Evolutionary conservation across 2,329 filamentous ascomycete species (phyloP).

Genomic region (Neonectria sp.): DNA sequence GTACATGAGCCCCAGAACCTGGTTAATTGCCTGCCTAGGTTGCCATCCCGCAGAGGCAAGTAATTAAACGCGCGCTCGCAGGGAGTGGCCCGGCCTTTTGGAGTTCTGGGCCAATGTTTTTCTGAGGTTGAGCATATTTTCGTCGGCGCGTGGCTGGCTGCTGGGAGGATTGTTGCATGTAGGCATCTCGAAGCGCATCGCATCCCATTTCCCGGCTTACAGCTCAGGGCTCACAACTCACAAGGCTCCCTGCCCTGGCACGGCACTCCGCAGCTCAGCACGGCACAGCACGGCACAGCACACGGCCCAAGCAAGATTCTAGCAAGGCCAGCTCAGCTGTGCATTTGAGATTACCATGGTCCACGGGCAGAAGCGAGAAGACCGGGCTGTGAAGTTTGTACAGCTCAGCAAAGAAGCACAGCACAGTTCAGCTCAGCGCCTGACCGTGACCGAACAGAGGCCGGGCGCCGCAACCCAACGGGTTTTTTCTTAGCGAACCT

Average conservation of each 20-base stretch:
- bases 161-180: neutral
- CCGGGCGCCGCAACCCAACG: slow-evolving; percentile 17
- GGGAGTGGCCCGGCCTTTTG: slow-evolving; percentile 19
- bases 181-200: neutral
- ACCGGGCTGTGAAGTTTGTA: slow-evolving; percentile 22
- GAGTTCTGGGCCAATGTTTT: slow-evolving; percentile 6
- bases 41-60: slow-evolving; percentile 21
- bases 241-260: neutral
- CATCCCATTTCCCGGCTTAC: slow-evolving; percentile 6
- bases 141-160: neutral
- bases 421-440: slow-evolving; percentile 21
- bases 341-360: slow-evolving; percentile 15
- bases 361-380: slow-evolving; percentile 11
- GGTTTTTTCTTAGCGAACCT: neutral
- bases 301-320: slow-evolving; percentile 18
- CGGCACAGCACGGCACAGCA: slow-evolving; percentile 30
- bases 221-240: neutral
- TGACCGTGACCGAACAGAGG: slow-evolving; percentile 4
- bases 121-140: slow-evolving; percentile 1
- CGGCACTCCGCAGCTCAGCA: slow-evolving; percentile 3
- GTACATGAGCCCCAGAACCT: slow-evolving; percentile 29
- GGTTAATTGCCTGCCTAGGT: slow-evolving; percentile 11
- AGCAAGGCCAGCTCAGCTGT: slow-evolving; percentile 25
- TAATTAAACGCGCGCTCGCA: slow-evolving; percentile 22
- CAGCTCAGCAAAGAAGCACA: slow-evolving; percentile 22